Conservation (phyloP, 495 filamentous ascomycete genomes). For the Hyaloscypha variabilis region DNA sequence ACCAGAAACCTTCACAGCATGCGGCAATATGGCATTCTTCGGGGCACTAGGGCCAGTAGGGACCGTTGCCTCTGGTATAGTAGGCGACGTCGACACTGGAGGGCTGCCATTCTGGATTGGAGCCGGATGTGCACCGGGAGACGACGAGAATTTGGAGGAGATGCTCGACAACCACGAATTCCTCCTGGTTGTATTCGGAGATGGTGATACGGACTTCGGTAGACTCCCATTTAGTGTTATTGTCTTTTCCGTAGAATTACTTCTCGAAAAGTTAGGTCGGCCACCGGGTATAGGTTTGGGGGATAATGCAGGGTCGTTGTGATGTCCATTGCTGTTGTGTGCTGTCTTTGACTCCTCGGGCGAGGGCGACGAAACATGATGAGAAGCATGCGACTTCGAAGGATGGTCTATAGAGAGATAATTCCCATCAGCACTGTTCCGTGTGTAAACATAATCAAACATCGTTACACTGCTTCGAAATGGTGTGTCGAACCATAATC, state of each 20-base stretch:
- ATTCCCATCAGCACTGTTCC: constrained; percentile 1
- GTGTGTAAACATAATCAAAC: not conserved
- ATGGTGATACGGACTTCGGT: constrained; percentile 37
- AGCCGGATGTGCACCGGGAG: constrained; percentile 44
- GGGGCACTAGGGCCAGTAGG: constrained; percentile 53
- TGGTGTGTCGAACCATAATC: constrained; percentile 3
- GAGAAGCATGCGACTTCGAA: constrained; percentile 11
- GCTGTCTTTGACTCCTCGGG: constrained; percentile 13
- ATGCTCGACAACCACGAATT: constrained; percentile 91
- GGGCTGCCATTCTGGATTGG: constrained; percentile 48
- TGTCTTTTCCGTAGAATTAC: constrained; percentile 40
- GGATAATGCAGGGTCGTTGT: constrained; percentile 29
- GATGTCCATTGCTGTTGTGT: constrained; percentile 25
- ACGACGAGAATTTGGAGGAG: constrained; percentile 86
- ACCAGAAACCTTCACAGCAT: constrained; percentile 44
- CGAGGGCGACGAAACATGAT: not conserved
- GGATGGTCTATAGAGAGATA: constrained; percentile 16
- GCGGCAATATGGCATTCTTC: constrained; percentile 56
- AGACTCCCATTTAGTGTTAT: constrained; percentile 32
- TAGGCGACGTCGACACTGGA: constrained; percentile 34
- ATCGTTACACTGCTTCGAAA: constrained; percentile 3
- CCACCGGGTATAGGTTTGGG: constrained; percentile 35
- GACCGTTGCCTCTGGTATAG: constrained; percentile 36
- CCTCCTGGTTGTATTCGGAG: constrained; percentile 52
- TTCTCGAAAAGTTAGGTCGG: constrained; percentile 34